These are phyloP conservation scores for Psilocybe subaeruginosa DNA, from an alignment of 768 basidiomycete species.

Conservation along the genomic window DNA sequence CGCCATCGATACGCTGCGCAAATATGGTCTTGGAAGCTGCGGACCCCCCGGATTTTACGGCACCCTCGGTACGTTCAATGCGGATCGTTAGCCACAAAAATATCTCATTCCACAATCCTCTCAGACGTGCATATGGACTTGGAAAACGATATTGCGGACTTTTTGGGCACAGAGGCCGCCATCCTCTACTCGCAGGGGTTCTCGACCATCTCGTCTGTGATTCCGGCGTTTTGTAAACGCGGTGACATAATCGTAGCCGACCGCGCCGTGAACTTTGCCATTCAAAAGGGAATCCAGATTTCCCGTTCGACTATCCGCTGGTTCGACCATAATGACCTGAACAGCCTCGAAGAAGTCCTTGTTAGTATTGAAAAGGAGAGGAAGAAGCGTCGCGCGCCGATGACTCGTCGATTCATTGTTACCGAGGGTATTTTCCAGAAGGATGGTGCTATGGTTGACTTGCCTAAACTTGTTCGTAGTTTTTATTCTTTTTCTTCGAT, in stretches of 20 bases:
- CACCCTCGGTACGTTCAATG: constrained; percentile 71
- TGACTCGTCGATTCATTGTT: constrained; percentile 93
- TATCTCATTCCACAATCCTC: background rate
- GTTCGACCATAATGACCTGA: constrained; percentile 96
- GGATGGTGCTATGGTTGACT: constrained; percentile 89
- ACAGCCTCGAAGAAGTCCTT: constrained; percentile 88
- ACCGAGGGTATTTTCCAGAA: constrained; percentile 97
- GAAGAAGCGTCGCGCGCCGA: constrained; percentile 76
- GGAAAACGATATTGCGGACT: constrained; percentile 88
- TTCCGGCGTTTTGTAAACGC: constrained; percentile 96
- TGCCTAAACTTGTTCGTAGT: constrained; percentile 83
- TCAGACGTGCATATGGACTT: constrained; percentile 90
- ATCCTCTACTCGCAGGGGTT: constrained; percentile 97
- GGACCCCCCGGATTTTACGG: constrained; percentile 98
- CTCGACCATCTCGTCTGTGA: constrained; percentile 89
- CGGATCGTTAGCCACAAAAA: background rate
- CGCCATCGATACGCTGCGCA: constrained; percentile 80
- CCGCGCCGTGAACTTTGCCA: constrained; percentile 92
- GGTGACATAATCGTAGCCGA: constrained; percentile 99
- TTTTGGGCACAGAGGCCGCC: constrained; percentile 84
- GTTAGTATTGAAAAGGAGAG: constrained; percentile 85
- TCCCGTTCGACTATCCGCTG: constrained; percentile 90
- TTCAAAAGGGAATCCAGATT: constrained; percentile 95
- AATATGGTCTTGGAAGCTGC: constrained; percentile 94
- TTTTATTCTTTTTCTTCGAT: background rate